A percentile compares a stretch with the other conserved stretches of the same genome.
These are phyloP conservation scores for Lunularia cruciata DNA, from an alignment of 225 moss, liverwort and hornwort species.

Conservation along the genomic window DNA sequence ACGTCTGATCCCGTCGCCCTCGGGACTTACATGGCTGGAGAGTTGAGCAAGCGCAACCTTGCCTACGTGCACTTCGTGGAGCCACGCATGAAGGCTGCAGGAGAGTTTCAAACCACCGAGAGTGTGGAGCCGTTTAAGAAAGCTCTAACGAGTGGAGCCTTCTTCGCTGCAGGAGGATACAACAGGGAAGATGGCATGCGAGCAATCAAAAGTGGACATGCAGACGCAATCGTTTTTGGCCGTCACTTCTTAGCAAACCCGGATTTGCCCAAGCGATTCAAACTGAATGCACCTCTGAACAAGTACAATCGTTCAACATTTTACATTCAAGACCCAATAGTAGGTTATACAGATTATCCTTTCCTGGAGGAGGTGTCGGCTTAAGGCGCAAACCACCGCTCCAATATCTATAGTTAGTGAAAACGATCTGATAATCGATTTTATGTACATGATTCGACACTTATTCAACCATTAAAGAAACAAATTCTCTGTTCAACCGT, in stretches of 20 bases:
- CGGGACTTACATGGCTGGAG: slow-evolving; percentile 36
- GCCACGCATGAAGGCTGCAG: slow-evolving; percentile 42
- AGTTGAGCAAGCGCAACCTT: slow-evolving; percentile 53
- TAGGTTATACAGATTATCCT: slow-evolving; percentile 69
- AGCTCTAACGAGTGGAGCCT: slow-evolving; percentile 52
- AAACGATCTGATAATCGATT: too few species aligned
- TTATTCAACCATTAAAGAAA: too few species aligned
- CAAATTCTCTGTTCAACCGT: too few species aligned
- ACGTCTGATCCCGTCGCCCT: slow-evolving; percentile 49
- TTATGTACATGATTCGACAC: too few species aligned
- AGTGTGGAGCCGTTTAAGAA: slow-evolving; percentile 56
- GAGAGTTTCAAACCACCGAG: neutral
- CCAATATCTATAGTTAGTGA: too few species aligned
- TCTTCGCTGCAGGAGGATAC: slow-evolving; percentile 68
- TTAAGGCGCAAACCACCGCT: too few species aligned
- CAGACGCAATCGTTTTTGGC: slow-evolving; percentile 67
- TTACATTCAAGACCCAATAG: slow-evolving; percentile 39
- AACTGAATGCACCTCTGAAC: slow-evolving; percentile 63
- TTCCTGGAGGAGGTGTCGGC: slow-evolving; percentile 13
- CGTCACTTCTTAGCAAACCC: slow-evolving; percentile 66
- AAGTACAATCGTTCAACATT: slow-evolving; percentile 56
- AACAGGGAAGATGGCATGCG: slow-evolving; percentile 53
- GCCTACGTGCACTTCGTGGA: slow-evolving; percentile 57
- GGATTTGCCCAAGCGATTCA: slow-evolving; percentile 61
- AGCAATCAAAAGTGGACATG: slow-evolving; percentile 37